A percentile compares a stretch with the other conserved stretches of the same genome.
Conservation (phyloP, 495 filamentous ascomycete genomes). For the Copromyces sp. region DNA sequence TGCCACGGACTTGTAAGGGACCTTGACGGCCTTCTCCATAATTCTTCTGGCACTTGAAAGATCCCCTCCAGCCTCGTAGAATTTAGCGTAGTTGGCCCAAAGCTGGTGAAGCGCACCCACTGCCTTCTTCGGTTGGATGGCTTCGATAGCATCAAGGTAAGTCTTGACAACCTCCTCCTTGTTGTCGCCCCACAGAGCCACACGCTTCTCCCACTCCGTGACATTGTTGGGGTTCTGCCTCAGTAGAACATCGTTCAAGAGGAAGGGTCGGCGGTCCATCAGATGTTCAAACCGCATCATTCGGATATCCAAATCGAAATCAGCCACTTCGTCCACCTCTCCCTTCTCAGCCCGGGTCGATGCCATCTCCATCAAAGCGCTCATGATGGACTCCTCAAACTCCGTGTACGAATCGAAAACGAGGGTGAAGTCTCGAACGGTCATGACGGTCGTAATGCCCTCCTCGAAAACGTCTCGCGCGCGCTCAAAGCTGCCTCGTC, state of each 20-base stretch:
- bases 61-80: conserved; percentile 88
- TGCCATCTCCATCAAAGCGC: conserved; percentile 79
- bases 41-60: conserved; percentile 78
- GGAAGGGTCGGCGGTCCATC: conserved; percentile 93
- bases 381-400: conserved; percentile 94
- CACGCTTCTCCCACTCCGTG: conserved; percentile 92
- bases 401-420: conserved; percentile 95
- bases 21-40: conserved; percentile 95
- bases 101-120: conserved; percentile 89
- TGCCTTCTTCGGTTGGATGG: conserved; percentile 90
- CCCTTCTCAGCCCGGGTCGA: conserved; percentile 74
- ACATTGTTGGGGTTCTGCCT: conserved; percentile 97
- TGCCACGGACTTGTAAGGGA: conserved; percentile 88
- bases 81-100: conserved; percentile 96
- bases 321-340: conserved; percentile 70
- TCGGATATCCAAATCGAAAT: conserved; percentile 92
- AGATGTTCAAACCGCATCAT: conserved; percentile 98
- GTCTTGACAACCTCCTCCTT: conserved; percentile 85
- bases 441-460: conserved; percentile 97
- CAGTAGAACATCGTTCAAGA: conserved; percentile 91
- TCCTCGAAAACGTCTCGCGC: conserved; percentile 94
- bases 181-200: conserved; percentile 91
- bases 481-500: conserved; percentile 76
- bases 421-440: conserved; percentile 94
- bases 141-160: conserved; percentile 87